Evolutionary conservation across 2,329 filamentous ascomycete genomes (phyloP).

Genomic region (Harringtonia lauricola): DNA sequence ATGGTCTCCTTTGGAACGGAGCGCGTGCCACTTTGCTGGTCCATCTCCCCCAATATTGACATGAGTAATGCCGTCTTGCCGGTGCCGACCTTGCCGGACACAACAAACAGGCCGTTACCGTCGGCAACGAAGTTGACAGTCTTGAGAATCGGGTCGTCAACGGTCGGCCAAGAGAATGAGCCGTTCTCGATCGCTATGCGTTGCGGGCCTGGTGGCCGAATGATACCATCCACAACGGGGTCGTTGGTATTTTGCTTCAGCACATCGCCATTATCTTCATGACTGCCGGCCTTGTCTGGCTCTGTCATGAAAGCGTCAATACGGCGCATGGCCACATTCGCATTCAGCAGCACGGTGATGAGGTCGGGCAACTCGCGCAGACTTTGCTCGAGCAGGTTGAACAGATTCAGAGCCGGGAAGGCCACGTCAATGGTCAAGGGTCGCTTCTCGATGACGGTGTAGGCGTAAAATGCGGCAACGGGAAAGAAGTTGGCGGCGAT

Average conservation of each 20-base stretch:
- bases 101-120: slow-evolving; percentile 37
- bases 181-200: slow-evolving; percentile 49
- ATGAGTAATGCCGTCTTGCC: slow-evolving; percentile 52
- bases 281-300: slow-evolving; percentile 56
- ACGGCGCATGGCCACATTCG: slow-evolving; percentile 68
- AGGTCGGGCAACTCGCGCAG: slow-evolving; percentile 65
- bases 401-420: slow-evolving; percentile 77
- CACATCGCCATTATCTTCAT: slow-evolving; percentile 19
- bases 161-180: slow-evolving; percentile 72
- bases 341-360: slow-evolving; percentile 68
- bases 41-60: slow-evolving; percentile 51
- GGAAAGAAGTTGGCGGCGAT: slow-evolving; percentile 67
- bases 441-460: slow-evolving; percentile 58
- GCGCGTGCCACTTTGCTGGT: slow-evolving; percentile 45
- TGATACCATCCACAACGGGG: slow-evolving; percentile 1
- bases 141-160: slow-evolving; percentile 37
- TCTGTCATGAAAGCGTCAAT: slow-evolving; percentile 83
- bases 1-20: slow-evolving; percentile 37
- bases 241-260: slow-evolving; percentile 4
- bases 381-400: slow-evolving; percentile 61
- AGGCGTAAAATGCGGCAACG: slow-evolving; percentile 70
- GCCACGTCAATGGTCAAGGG: slow-evolving; percentile 69
- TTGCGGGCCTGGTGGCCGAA: slow-evolving; percentile 13
- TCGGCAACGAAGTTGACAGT: slow-evolving; percentile 33
- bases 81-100: slow-evolving; percentile 48